phyloP scores from a whole-genome alignment of 495 filamentous ascomycete species.

The Aspergillus steynii region DNA sequence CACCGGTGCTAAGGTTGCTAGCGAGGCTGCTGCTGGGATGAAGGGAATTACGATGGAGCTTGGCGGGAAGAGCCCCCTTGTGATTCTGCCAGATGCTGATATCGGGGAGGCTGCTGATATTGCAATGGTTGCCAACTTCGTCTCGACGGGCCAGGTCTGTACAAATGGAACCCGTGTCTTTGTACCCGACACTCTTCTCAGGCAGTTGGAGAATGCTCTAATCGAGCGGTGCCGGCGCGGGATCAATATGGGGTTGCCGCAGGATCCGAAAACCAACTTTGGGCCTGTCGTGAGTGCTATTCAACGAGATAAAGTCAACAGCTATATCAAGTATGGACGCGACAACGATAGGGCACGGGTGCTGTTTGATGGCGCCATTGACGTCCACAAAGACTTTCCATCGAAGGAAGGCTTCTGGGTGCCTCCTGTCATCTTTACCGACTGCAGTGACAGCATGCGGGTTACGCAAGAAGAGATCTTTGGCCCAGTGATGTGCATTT shows the following conservation, averaged over 20 bases:
- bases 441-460: too few relatives aligned
- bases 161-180: neutral
- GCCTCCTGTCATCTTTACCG: too few relatives aligned
- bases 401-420: too few relatives aligned
- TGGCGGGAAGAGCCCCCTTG: neutral
- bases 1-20: neutral
- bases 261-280: neutral
- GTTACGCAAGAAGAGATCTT: too few relatives aligned
- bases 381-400: too few relatives aligned
- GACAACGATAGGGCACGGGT: too few relatives aligned
- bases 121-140: neutral
- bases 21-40: neutral
- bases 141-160: neutral
- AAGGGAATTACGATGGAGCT: neutral
- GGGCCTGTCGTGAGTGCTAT: neutral
- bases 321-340: too few relatives aligned
- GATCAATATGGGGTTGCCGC: neutral
- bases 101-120: neutral
- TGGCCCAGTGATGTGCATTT: too few relatives aligned
- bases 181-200: neutral
- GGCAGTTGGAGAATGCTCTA: neutral
- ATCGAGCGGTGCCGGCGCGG: neutral
- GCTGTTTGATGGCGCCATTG: too few relatives aligned
- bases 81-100: neutral
- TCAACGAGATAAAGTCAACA: too few relatives aligned